Base-by-base conservation (phyloP, 1,284 basidiomycete genomes). In the Fomitopsis palustris region DNA sequence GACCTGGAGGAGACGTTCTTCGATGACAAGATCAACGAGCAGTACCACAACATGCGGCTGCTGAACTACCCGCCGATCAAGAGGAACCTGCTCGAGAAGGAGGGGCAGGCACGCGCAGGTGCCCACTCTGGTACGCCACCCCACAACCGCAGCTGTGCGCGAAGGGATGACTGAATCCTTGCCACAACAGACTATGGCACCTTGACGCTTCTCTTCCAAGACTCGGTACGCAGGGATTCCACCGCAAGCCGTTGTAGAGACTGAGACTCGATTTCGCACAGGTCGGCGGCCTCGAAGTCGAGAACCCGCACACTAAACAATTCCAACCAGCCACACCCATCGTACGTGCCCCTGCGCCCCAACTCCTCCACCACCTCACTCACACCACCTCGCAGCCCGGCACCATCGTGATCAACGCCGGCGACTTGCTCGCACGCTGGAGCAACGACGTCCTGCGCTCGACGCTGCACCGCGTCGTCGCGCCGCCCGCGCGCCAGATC, bases 251-350 rank as follows among this genome's bases (percentile, higher is more conserved):
- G 1, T 5, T 16, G 38, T 37, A 53, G 67, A 49, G 37, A 31
- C 38, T 21, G 14, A 25, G 43, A 56, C 56, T 42, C 14, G 37
- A 7, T 43, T 38, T 43, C 19, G 31, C 7, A 43, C 63, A 87
- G 79, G 86, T 95, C 54, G 93, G 93, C 17, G 93, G 93, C 1
- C 77, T 95, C 16, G 88, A 95, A 70, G 92, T 93, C 0, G 84
- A 88, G 68, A 90, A 92, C 66, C 89, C 89, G 12, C 85, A 87
- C 65, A 90, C 88, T 2, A 82, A 83, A 23, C 72, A 77, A 21
- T 94, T 85, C 74, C 78, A 89, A 59, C 81, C 91, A 55, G 92
- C 90, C 0, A 82, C 77, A 7, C 92, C 92, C 1, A 86, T 93
- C 53, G 90, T 92, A 73, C 63, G 86, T 71, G 9, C 31, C 33